These are phyloP conservation scores for Anaeramoeba flamelloides DNA, from an alignment of 78 protist species.

Conservation along the genomic window DNA sequence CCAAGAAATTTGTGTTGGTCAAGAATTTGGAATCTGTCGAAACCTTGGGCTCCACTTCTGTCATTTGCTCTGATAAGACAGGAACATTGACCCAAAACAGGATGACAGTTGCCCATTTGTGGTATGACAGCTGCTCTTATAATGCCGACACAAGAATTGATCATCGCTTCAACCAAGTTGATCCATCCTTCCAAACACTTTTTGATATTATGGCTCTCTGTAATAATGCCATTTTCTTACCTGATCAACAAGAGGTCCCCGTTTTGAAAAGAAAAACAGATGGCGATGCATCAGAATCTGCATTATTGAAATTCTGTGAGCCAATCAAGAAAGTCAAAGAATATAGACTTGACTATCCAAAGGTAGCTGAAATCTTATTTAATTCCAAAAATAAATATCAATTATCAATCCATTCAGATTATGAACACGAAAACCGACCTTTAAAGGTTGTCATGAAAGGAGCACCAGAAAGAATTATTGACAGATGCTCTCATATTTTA, in stretches of 20 bases:
- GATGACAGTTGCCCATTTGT: constrained; percentile 36
- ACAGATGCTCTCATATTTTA: constrained; percentile 20
- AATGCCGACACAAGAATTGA: too few species aligned
- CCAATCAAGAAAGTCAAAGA: not conserved
- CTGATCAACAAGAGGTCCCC: too few species aligned
- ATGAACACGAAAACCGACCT: not conserved
- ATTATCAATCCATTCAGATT: constrained; percentile 6
- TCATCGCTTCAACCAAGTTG: not conserved
- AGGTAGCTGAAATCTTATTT: constrained; percentile 20
- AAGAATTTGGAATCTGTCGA: constrained; percentile 45
- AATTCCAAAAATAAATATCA: constrained; percentile 49
- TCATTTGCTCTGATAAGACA: constrained; percentile 44
- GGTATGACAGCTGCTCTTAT: too few species aligned
- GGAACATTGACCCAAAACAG: constrained; percentile 55
- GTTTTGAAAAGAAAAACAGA: too few species aligned
- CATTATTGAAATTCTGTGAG: not conserved
- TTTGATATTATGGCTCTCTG: too few species aligned
- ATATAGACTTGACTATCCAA: not conserved
- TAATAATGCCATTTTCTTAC: constrained; percentile 37
- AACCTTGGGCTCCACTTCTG: constrained; percentile 35
- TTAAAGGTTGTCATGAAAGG: constrained; percentile 44
- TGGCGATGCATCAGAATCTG: not conserved
- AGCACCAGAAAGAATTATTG: constrained; percentile 63
- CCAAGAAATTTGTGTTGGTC: constrained; percentile 37
- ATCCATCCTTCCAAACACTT: too few species aligned